Conservation (phyloP, 441 rosid species). For the Croton laevigatus region DNA sequence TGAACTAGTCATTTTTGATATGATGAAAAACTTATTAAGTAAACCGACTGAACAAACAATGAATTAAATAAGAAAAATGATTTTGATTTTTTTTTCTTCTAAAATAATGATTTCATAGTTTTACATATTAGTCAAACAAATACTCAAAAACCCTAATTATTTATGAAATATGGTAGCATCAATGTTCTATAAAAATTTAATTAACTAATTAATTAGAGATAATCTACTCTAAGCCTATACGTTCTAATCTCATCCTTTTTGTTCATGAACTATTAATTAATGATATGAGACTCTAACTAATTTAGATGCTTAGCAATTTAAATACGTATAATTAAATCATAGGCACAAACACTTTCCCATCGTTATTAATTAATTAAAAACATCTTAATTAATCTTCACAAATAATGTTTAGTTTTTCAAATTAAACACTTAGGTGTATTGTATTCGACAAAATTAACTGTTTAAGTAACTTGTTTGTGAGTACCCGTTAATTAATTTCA, state of each 20-base stretch:
- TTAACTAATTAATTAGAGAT: background rate
- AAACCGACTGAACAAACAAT: background rate
- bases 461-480: no score
- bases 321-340: background rate
- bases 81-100: background rate
- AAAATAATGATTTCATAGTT: slow-evolving; percentile 13
- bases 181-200: background rate
- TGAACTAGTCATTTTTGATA: background rate
- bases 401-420: no score
- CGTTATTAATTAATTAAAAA: background rate
- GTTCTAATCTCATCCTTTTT: background rate
- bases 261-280: background rate
- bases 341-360: background rate
- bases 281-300: background rate
- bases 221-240: background rate
- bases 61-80: background rate
- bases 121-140: slow-evolving; percentile 15
- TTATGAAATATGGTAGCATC: no score
- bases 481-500: no score
- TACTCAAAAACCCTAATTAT: slow-evolving; percentile 7
- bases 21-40: background rate
- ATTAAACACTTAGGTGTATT: no score
- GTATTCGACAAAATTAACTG: no score
- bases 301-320: background rate
- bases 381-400: no score